Evolutionary conservation across 1,139 yeast species (phyloP).

Genomic region (Hansenula sp.): DNA sequence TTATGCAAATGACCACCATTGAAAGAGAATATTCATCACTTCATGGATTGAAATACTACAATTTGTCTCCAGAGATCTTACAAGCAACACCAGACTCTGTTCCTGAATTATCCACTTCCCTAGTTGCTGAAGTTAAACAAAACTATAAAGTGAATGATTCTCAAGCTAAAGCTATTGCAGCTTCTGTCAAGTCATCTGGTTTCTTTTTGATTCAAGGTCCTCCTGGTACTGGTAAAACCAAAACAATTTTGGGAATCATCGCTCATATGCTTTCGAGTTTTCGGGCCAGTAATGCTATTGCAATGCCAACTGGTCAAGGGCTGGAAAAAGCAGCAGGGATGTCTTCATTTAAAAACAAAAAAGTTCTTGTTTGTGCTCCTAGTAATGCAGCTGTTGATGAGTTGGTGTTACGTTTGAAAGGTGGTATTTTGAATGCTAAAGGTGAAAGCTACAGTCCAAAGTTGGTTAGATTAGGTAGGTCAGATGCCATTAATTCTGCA

Average conservation of each 20-base stretch:
- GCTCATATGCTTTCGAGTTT: conserved; percentile 63
- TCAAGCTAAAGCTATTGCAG: conserved; percentile 84
- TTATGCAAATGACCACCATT: conserved; percentile 83
- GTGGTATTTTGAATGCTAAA: conserved; percentile 56
- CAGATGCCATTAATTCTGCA: conserved; percentile 81
- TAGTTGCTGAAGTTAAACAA: conserved; percentile 36
- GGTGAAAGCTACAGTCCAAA: conserved; percentile 62
- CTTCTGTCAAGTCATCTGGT: conserved; percentile 64
- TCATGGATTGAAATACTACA: conserved; percentile 77
- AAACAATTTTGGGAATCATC: conserved; percentile 87
- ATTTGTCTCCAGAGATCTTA: conserved; percentile 59
- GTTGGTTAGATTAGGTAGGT: conserved; percentile 85
- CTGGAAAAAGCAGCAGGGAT: conserved; percentile 10
- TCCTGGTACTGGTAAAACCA: conserved; percentile 98
- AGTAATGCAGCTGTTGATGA: conserved; percentile 99
- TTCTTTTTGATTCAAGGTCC: conserved; percentile 96
- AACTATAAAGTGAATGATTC: conserved; percentile 71
- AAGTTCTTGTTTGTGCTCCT: conserved; percentile 91
- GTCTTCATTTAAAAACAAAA: conserved; percentile 33
- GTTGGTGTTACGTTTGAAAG: conserved; percentile 76
- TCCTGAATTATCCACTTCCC: conserved; percentile 29
- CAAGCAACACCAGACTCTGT: conserved; percentile 57
- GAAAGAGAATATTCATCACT: conserved; percentile 91
- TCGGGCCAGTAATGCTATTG: conserved; percentile 23
- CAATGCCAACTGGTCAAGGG: conserved; percentile 15